Evolutionary conservation across 78 protist genomes (phyloP), one percentile per base, ranked within the genome.

Genomic region (Pigoraptor vietnamica): DNA sequence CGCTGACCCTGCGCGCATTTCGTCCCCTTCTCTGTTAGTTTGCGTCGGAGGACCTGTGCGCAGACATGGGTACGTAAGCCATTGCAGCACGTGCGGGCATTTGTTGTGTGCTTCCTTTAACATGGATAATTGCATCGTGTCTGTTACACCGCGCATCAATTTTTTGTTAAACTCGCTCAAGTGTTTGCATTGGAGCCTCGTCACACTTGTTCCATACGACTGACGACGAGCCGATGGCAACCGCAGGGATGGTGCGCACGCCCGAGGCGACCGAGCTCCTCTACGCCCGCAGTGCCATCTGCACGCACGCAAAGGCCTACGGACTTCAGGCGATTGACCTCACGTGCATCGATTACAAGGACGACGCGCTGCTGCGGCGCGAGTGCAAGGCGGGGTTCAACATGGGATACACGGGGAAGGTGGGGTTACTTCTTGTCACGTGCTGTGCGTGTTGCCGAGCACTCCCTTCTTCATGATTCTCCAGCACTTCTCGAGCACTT

Each of bases 341-440:
- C 86, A 86, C 79, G 0, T 81, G 88, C 88, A 37, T 81, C 23
- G 81, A 90, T 2, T 90, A 21, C 88, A 23, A 39, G 36, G 79
- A 90, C 88, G 38, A 39, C 37, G 37, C 1, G 24, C 33, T 0
- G 24, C 88, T 90, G 82, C 40, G 81, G 10, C 21, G 25, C 21
- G 92, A 90, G 67, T 90, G 88, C 32, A 25, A 0, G 34, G 88
- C 79, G 23, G 92, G 92, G 56, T 19, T 0, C 34, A 36, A 35
- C 32, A 0, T 90, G 88, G 92, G 92, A 84, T 81, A 35, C 38
- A 67, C 81, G 19, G 92, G 92, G 35, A 90, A 90, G 86, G 88
- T 79, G 32, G n/a, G n/a, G n/a, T n/a, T n/a, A n/a, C n/a, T n/a
- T n/a, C n/a, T n/a, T n/a, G n/a, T n/a, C n/a, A n/a, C n/a, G n/a